Evolutionary conservation across 2,329 filamentous ascomycete species (phyloP).

Genomic region (Monosporascus sp.): DNA sequence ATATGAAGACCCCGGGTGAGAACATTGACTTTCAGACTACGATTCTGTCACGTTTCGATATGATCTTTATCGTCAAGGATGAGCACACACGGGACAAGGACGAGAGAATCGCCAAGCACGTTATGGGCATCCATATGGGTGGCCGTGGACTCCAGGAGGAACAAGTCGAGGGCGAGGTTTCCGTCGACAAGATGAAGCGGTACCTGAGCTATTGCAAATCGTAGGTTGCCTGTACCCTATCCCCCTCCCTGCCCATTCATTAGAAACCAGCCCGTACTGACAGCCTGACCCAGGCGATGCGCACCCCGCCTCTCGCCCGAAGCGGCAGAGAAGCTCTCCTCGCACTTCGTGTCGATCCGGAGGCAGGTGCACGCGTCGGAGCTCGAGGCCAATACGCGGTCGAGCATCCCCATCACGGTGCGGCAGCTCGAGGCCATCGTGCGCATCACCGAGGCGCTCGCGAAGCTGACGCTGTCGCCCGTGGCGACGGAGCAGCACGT

Average conservation of each 20-base stretch:
- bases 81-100: constrained; percentile 87
- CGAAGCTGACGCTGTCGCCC: constrained; percentile 81
- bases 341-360: constrained; percentile 94
- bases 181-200: constrained; percentile 93
- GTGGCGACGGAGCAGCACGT: constrained; percentile 88
- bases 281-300: constrained; percentile 58
- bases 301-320: constrained; percentile 85
- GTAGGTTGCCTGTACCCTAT: constrained; percentile 45
- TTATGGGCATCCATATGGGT: constrained; percentile 96
- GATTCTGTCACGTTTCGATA: constrained; percentile 95
- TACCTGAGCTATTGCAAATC: constrained; percentile 97
- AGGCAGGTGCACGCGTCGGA: constrained; percentile 90
- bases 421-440: constrained; percentile 96
- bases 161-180: constrained; percentile 77
- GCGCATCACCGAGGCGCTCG: constrained; percentile 91
- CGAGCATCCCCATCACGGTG: constrained; percentile 94
- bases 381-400: constrained; percentile 81
- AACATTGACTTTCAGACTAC: constrained; percentile 99
- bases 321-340: constrained; percentile 92
- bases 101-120: constrained; percentile 90
- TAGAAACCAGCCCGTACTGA: constrained; percentile 23
- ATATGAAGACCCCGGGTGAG: constrained; percentile 94
- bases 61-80: constrained; percentile 98
- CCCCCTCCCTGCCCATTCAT: background rate
- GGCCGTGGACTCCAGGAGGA: constrained; percentile 71